phyloP scores from a whole-genome alignment of 1,284 basidiomycete genomes.

The Tetrapyrgos nigripes region DNA sequence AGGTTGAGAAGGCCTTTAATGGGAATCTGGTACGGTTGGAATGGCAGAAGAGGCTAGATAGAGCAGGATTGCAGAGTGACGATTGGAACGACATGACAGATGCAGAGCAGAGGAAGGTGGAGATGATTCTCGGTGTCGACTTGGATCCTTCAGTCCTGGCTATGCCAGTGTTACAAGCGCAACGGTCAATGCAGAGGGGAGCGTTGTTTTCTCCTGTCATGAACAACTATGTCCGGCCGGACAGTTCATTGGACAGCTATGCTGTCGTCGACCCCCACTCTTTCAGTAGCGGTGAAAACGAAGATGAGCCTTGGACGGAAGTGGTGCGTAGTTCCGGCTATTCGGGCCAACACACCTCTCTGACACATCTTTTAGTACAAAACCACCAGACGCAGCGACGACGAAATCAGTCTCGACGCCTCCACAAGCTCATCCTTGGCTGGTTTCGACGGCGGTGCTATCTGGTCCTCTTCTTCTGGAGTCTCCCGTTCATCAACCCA shows the following conservation, averaged over 20 bases:
- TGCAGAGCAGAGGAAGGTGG: constrained; percentile 18
- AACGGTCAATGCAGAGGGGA: background rate
- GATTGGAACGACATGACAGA: constrained; percentile 21
- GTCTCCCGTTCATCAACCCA: constrained; percentile 19
- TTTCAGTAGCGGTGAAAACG: constrained; percentile 1
- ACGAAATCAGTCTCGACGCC: constrained; percentile 14
- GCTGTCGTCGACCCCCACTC: constrained; percentile 17
- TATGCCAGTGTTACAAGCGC: background rate
- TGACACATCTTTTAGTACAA: background rate
- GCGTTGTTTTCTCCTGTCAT: background rate
- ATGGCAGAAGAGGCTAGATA: constrained; percentile 16
- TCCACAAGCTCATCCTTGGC: constrained; percentile 8
- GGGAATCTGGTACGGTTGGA: constrained; percentile 17
- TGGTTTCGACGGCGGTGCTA: constrained; percentile 1
- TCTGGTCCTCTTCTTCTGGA: constrained; percentile 19
- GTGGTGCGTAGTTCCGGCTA: constrained; percentile 8
- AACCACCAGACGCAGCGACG: constrained; percentile 13
- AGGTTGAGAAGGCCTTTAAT: constrained; percentile 10
- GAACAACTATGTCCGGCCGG: background rate
- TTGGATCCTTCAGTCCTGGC: constrained; percentile 12
- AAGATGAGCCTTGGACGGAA: constrained; percentile 14
- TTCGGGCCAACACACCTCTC: no score
- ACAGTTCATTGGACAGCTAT: constrained; percentile 6
- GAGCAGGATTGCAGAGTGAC: constrained; percentile 11
- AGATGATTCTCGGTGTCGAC: constrained; percentile 18